Conservation (phyloP, 176 grass and related monocot genomes). For the Phoenix dactylifera region DNA sequence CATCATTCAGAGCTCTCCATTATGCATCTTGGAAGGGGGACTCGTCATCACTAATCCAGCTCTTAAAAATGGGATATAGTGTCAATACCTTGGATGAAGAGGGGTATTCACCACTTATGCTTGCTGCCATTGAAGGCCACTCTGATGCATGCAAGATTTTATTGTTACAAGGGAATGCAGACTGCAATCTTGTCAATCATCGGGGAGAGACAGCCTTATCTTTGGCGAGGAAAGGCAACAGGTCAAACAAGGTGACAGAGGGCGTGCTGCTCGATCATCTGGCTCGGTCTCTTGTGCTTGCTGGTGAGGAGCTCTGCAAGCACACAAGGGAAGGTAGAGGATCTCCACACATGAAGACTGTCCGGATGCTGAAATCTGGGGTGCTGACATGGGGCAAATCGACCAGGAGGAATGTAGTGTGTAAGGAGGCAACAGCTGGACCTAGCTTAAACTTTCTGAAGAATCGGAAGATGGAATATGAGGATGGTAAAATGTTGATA, state of each 20-base stretch:
- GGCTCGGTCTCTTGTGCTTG: slow-evolving; percentile 26
- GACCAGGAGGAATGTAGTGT: slow-evolving; percentile 39
- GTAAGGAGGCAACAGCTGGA: slow-evolving; percentile 41
- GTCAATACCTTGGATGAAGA: slow-evolving; percentile 32
- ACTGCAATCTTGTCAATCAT: slow-evolving; percentile 30
- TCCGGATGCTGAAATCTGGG: slow-evolving; percentile 43
- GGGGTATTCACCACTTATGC: slow-evolving; percentile 49
- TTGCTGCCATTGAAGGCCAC: slow-evolving; percentile 30
- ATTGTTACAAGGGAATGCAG: slow-evolving; percentile 32
- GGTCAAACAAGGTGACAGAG: slow-evolving; percentile 34
- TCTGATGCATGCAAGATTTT: slow-evolving; percentile 39
- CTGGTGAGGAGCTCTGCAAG: slow-evolving; percentile 47
- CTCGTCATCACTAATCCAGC: slow-evolving; percentile 30
- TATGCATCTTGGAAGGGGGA: slow-evolving; percentile 45
- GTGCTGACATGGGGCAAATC: slow-evolving; percentile 42
- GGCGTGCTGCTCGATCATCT: slow-evolving; percentile 40
- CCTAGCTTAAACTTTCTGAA: slow-evolving; percentile 31
- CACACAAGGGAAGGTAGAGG: slow-evolving; percentile 36
- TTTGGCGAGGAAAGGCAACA: slow-evolving; percentile 27
- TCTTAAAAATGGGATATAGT: slow-evolving; percentile 48
- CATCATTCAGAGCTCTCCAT: slow-evolving; percentile 38
- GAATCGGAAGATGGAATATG: slow-evolving; percentile 21
- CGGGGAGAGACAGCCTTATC: slow-evolving; percentile 40
- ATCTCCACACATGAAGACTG: slow-evolving; percentile 30
- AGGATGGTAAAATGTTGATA: slow-evolving; percentile 22